Base-by-base conservation (phyloP, 345 rosid genomes). In the Toxicodendron radicans region DNA sequence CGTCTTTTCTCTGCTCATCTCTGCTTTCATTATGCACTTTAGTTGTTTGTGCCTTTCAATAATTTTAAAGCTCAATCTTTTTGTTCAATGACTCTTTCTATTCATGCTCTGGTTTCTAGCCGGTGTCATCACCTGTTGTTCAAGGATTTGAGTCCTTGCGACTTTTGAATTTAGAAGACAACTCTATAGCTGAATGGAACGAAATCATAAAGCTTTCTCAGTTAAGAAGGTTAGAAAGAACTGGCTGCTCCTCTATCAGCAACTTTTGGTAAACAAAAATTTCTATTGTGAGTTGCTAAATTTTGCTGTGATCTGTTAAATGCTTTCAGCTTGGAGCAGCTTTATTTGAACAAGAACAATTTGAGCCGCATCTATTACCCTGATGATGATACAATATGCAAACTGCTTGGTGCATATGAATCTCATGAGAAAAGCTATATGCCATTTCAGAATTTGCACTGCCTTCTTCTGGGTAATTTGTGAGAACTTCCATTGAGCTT, bases 121-220 rank as follows among this genome's bases (percentile, higher is more conserved):
- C 85, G 13, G 60, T 73, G 13, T 78, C 88, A 60, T 87, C 90
- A 57, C 74, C 81, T 27, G 59, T 71, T 10, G 87, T 85, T 73
- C 78, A 81, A 83, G 84, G 90, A 64, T 95, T 93, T 75, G 84
- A 82, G 57, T 85, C 87, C 78, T 85, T 95, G 72, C 87, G 82
- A 67, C 87, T 95, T 83, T 80, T 95, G 79, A 95, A 95, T 81
- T 81, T 95, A 85, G 99, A 95, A 73, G 87, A 93, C 76, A 95
- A 93, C 75, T 82, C 85, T 74, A 83, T 95, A 67, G 84, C 83
- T 59, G 96, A 95, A 23, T 92, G 99, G 98, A 80, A 75, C 73
- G 97, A 95, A 81, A 82, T 95, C 80, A 69, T 87, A 63, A 93
- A 91, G 82, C 88, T 91, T 72, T 89, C 93, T 30, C 76, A 86